Conservation (phyloP, 1,284 basidiomycete genomes). For the Cystobasidium sp. region DNA sequence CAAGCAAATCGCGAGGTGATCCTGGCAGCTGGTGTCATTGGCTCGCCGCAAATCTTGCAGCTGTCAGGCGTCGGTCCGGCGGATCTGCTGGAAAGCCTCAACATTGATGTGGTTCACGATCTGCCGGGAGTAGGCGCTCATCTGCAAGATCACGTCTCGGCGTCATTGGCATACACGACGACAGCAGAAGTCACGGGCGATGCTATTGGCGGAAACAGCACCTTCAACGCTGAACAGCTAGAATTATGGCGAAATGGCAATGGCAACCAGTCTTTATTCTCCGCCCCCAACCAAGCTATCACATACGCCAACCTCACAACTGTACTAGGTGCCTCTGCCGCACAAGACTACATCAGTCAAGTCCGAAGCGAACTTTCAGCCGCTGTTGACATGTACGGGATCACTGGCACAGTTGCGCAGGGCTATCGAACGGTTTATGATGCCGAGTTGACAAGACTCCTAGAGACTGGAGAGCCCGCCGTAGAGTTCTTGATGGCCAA, state of each 20-base stretch:
- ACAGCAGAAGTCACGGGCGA: constrained; percentile 53
- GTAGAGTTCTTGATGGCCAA: constrained; percentile 60
- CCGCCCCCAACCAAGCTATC: constrained; percentile 70
- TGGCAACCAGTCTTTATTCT: constrained; percentile 60
- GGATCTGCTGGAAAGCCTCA: constrained; percentile 63
- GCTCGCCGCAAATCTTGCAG: constrained; percentile 62
- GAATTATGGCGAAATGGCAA: constrained; percentile 49
- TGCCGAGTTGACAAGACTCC: constrained; percentile 61
- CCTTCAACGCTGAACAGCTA: constrained; percentile 50
- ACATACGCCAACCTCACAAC: constrained; percentile 67
- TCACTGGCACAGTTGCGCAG: constrained; percentile 60
- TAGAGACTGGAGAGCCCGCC: constrained; percentile 52
- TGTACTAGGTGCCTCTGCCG: constrained; percentile 60
- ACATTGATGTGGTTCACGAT: constrained; percentile 60
- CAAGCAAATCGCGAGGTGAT: constrained; percentile 67
- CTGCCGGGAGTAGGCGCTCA: constrained; percentile 72
- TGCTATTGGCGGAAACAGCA: constrained; percentile 47
- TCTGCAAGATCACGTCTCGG: constrained; percentile 67
- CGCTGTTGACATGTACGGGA: constrained; percentile 51
- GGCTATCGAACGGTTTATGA: constrained; percentile 70
- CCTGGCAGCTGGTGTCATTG: constrained; percentile 63
- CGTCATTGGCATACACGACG: constrained; percentile 49
- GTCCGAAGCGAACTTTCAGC: constrained; percentile 58
- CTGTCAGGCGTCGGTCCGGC: constrained; percentile 72
- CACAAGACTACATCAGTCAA: constrained; percentile 50